Percentiles rank a stretch among this genome's conserved stretches.
phyloP scores from a whole-genome alignment of 129 eudicot species.

The Arctium lappa region DNA sequence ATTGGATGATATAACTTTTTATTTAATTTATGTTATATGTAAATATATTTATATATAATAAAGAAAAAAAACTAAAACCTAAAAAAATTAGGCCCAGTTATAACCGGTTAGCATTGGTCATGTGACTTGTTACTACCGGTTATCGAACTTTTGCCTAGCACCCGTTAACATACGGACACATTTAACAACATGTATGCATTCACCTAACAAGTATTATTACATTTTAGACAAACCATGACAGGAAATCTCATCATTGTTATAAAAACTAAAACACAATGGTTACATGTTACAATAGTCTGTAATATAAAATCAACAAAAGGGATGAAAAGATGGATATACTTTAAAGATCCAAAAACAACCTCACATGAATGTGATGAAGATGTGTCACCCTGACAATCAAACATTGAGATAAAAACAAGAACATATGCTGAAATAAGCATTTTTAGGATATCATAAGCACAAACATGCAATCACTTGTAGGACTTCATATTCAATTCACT shows the following conservation, averaged over 20 bases:
- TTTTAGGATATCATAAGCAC: neutral
- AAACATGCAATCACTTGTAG: neutral
- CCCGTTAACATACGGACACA: neutral
- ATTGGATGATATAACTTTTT: neutral
- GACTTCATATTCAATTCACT: neutral
- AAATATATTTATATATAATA: too few relatives aligned
- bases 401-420: neutral
- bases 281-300: neutral
- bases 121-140: neutral
- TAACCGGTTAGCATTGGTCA: neutral
- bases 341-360: neutral
- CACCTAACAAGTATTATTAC: neutral
- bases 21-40: neutral
- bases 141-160: neutral
- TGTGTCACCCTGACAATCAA: neutral
- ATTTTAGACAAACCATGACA: neutral
- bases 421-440: neutral
- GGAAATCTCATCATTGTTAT: neutral
- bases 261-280: neutral
- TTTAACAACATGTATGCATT: neutral
- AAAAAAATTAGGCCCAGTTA: neutral
- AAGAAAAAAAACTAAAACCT: too few relatives aligned
- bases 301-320: neutral
- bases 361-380: neutral
- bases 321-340: neutral